Base-by-base conservation (phyloP, 1,139 yeast species). In the Candida sp. region DNA sequence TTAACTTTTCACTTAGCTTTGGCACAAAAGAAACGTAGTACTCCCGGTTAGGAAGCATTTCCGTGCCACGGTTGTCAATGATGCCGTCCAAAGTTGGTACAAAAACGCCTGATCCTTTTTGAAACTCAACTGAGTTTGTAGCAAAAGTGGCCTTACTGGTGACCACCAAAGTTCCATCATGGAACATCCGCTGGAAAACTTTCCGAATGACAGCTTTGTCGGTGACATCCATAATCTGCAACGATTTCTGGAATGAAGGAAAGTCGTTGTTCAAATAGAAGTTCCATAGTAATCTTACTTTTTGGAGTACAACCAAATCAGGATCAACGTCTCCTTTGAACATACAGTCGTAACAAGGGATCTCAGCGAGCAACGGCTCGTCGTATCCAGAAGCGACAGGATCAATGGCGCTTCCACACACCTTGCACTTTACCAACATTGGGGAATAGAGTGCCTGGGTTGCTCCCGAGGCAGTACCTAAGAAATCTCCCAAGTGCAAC, bases 1-100 rank as follows among this genome's bases (percentile, higher is more conserved):
- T 34, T 9, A 46, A 34, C 23, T 38, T 42, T 4, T 39, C 31
- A 32, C 43, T 40, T 31, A 58, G 38, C 8, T 45, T 50, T 4
- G 69, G 69, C 3, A 58, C 54, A 53, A 65, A 64, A 0, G 57
- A 48, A 7, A 64, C 49, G 42, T 48, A 49, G 45, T 58, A 57
- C 27, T 46, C 33, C 7, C 46, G 35, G 9, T 47, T 41, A 9
- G 46, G 40, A n/a, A 33, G 22, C 42, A 62, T 44, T 12, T 44
- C 38, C 4, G 44, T 44, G 8, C 53, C 53, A 42, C 52, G 43
- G 45, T 56, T 50, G 30, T 44, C 54, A 27, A 56, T 48, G 7
- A 51, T 47, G 11, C 56, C 59, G 3, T 50, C 46, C 12, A 55
- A 38, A 2, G 44, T 12, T 7, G 60, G 56, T 4, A 27, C 26